Percentiles rank a stretch among this genome's conserved stretches.
These are phyloP conservation scores for Corchorus capsularis DNA, from an alignment of 345 rosid genomes.

Conservation along the genomic window DNA sequence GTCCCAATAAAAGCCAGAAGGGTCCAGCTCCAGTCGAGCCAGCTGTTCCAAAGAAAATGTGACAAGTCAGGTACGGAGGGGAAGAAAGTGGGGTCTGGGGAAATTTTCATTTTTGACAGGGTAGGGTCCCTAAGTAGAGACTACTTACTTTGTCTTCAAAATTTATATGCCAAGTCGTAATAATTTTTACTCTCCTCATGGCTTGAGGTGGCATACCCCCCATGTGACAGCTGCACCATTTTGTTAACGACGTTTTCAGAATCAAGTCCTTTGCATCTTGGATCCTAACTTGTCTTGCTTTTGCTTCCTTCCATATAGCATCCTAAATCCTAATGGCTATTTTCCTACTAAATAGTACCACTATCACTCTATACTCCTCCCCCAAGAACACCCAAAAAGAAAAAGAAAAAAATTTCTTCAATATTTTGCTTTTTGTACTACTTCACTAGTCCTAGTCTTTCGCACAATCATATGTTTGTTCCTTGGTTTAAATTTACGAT, in stretches of 20 bases:
- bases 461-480: neutral
- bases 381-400: too few relatives aligned
- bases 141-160: constrained; percentile 16
- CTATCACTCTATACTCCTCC: too few relatives aligned
- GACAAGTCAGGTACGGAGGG: constrained; percentile 39
- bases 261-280: neutral
- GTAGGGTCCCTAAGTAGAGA: neutral
- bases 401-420: too few relatives aligned
- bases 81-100: neutral
- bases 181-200: constrained; percentile 19
- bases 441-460: neutral
- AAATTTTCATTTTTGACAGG: constrained; percentile 16
- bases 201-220: constrained; percentile 36
- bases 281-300: neutral
- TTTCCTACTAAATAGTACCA: too few relatives aligned
- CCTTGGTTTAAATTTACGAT: neutral
- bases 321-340: neutral
- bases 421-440: neutral
- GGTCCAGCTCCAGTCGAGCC: constrained; percentile 10
- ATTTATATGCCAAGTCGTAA: neutral
- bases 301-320: neutral
- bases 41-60: constrained; percentile 44
- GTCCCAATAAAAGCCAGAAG: neutral
- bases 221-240: constrained; percentile 8
- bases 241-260: constrained; percentile 13